These are phyloP conservation scores for Persicaria tinctoria DNA, from an alignment of 148 eudicot species.

Conservation along the genomic window DNA sequence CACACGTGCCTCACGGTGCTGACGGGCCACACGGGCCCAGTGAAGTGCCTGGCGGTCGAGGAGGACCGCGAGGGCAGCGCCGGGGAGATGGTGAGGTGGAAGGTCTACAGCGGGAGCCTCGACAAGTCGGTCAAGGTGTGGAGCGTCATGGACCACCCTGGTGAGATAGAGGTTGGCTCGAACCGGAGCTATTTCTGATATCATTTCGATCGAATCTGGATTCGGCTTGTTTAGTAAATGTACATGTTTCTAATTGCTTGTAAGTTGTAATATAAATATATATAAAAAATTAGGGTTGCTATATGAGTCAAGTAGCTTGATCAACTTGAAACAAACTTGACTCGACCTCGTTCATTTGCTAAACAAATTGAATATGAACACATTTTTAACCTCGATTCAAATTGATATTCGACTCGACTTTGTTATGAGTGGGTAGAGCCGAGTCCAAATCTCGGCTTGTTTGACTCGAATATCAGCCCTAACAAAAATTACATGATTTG, in stretches of 20 bases:
- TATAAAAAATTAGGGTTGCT: too few relatives aligned
- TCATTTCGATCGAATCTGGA: not conserved
- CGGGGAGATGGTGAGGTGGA: constrained; percentile 16
- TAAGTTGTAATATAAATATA: constrained; percentile 4
- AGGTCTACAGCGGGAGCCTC: constrained; percentile 49
- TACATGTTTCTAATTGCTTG: not conserved
- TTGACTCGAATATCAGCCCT: too few relatives aligned
- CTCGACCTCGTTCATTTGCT: too few relatives aligned
- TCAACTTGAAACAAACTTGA: too few relatives aligned
- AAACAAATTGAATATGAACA: too few relatives aligned
- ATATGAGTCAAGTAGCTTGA: too few relatives aligned
- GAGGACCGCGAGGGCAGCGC: constrained; percentile 22
- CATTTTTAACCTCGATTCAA: too few relatives aligned
- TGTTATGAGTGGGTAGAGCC: too few relatives aligned
- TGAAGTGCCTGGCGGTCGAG: constrained; percentile 66
- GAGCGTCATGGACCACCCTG: constrained; percentile 30
- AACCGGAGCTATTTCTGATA: not conserved
- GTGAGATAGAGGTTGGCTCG: constrained; percentile 4
- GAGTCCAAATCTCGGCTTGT: too few relatives aligned
- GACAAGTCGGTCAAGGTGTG: constrained; percentile 60
- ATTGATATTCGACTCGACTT: too few relatives aligned
- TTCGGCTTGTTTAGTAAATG: not conserved
- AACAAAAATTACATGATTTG: not conserved
- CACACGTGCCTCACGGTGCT: constrained; percentile 46
- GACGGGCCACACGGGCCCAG: constrained; percentile 58